Conservation (phyloP, 441 rosid species). For the Melastoma candidum region DNA sequence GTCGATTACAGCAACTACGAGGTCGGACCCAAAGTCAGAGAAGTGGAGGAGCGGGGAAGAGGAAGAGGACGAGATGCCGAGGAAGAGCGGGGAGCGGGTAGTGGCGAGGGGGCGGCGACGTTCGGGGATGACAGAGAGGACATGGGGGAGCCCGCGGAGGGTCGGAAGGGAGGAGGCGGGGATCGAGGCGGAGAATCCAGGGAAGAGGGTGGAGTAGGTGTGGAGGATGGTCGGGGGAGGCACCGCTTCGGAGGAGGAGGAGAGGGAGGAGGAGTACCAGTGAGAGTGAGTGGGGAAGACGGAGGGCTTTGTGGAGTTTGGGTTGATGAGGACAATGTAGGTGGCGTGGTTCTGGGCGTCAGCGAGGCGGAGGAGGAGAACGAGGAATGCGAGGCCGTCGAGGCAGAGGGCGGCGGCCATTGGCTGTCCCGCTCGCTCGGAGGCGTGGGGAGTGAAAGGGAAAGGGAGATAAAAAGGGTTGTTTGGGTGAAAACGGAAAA, state of each 20-base stretch:
- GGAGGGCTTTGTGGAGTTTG: conserved; percentile 56
- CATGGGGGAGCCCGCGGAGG: conserved; percentile 30
- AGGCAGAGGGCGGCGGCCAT: too few relatives aligned
- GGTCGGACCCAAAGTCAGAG: conserved; percentile 92
- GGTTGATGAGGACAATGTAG: conserved; percentile 53
- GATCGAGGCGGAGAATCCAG: conserved; percentile 58
- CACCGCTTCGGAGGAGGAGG: conserved; percentile 27
- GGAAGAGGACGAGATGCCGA: conserved; percentile 62
- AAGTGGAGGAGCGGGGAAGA: conserved; percentile 70
- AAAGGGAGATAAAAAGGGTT: too few relatives aligned
- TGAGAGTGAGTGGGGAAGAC: conserved; percentile 63
- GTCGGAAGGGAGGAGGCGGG: conserved; percentile 26
- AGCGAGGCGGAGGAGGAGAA: conserved; percentile 6
- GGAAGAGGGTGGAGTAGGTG: conserved; percentile 61
- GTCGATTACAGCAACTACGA: conserved; percentile 74
- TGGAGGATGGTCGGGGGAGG: conserved; percentile 34
- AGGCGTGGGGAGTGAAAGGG: too few relatives aligned
- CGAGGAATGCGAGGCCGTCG: too few relatives aligned
- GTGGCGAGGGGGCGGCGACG: conserved; percentile 51
- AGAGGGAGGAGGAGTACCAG: conserved; percentile 72
- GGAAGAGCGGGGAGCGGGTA: conserved; percentile 76
- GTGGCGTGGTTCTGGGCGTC: conserved; percentile 28
- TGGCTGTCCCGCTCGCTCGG: too few relatives aligned
- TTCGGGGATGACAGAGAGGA: conserved; percentile 49
- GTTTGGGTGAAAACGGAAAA: too few relatives aligned